A percentile compares a stretch with the other conserved stretches of the same genome.
Conservation (phyloP, 345 rosid genomes). For the Laguncularia racemosa region DNA sequence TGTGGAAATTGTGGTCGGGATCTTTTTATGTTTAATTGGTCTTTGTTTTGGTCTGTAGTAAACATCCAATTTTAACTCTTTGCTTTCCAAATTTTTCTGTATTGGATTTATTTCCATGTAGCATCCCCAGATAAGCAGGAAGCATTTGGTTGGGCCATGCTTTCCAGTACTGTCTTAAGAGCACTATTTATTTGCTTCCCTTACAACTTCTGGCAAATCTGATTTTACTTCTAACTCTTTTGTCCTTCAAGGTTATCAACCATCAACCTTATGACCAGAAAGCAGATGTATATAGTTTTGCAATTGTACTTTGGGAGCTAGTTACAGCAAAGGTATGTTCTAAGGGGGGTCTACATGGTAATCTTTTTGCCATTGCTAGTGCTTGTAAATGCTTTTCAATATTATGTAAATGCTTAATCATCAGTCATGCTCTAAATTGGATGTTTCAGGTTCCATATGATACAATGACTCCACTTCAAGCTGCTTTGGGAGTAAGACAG, state of each 20-base stretch:
- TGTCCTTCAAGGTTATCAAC: conserved; percentile 49
- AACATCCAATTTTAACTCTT: too few species aligned
- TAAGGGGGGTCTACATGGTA: not conserved
- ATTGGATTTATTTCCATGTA: too few species aligned
- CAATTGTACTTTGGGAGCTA: conserved; percentile 73
- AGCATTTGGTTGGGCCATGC: too few species aligned
- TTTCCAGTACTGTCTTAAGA: too few species aligned
- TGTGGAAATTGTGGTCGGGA: too few species aligned
- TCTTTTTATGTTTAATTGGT: too few species aligned
- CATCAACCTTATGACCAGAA: conserved; percentile 65
- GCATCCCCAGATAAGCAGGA: too few species aligned
- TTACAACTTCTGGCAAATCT: too few species aligned
- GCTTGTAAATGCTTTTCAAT: not conserved
- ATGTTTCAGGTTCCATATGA: conserved; percentile 53
- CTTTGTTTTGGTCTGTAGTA: too few species aligned
- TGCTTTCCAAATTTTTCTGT: too few species aligned
- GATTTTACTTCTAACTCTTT: not conserved
- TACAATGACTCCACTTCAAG: conserved; percentile 64
- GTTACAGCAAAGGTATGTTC: conserved; percentile 61
- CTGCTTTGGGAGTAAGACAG: conserved; percentile 78
- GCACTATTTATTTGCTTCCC: too few species aligned
- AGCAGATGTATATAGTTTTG: conserved; percentile 73
- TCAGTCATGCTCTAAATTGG: conserved; percentile 4
- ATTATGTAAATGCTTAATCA: not conserved
- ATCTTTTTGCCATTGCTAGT: not conserved